A percentile compares a stretch with the other conserved stretches of the same genome.
Conservation (phyloP, 2,329 filamentous ascomycete species). For the Fusarium stilboides region DNA sequence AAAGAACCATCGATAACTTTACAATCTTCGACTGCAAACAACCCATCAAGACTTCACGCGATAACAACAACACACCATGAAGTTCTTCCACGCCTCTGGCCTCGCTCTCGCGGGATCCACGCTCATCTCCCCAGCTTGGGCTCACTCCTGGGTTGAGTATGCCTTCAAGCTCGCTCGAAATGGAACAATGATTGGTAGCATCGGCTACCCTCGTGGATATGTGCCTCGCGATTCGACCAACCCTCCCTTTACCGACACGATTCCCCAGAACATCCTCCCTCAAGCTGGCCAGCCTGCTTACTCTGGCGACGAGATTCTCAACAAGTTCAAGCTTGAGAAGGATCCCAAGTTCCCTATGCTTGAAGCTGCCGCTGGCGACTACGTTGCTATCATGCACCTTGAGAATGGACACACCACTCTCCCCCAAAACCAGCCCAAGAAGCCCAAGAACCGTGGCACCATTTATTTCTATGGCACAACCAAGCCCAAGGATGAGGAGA, state of each 20-base stretch:
- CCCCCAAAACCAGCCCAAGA: constrained; percentile 69
- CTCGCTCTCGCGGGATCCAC: constrained; percentile 45
- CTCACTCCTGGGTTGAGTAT: constrained; percentile 89
- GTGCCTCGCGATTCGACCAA: constrained; percentile 66
- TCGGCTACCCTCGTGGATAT: constrained; percentile 84
- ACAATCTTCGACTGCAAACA: constrained; percentile 13
- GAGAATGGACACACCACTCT: constrained; percentile 84
- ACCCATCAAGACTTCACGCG: constrained; percentile 8
- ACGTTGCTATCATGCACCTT: constrained; percentile 76
- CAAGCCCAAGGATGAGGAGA: constrained; percentile 67
- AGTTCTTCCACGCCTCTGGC: constrained; percentile 31
- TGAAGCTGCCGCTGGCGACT: constrained; percentile 71
- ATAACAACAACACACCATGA: constrained; percentile 42
- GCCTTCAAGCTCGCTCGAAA: constrained; percentile 79
- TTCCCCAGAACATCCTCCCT: constrained; percentile 76
- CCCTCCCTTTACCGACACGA: constrained; percentile 69
- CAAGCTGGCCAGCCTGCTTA: constrained; percentile 74
- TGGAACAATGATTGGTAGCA: constrained; percentile 78
- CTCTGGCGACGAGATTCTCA: constrained; percentile 69
- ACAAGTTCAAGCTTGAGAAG: constrained; percentile 54
- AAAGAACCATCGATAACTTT: constrained; percentile 18
- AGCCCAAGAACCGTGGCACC: constrained; percentile 77
- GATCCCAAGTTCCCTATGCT: constrained; percentile 74
- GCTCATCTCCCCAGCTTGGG: constrained; percentile 58
- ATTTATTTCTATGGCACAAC: constrained; percentile 82